These are phyloP conservation scores for Selenicereus undatus DNA, from an alignment of 148 eudicot species.

Conservation along the genomic window DNA sequence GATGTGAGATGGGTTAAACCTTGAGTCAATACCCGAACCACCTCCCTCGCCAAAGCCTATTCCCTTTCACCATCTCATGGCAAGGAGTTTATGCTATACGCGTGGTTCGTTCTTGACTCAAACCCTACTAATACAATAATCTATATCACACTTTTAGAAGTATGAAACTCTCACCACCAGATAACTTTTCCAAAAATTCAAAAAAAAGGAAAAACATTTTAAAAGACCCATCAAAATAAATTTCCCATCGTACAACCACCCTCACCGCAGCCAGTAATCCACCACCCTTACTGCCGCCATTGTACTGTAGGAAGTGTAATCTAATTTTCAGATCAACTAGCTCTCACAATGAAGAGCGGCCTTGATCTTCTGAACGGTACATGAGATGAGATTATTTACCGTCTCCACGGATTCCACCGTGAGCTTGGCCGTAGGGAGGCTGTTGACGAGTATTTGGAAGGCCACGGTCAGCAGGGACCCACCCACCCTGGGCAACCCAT, in stretches of 20 bases:
- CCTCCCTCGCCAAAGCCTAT: constrained; percentile 39
- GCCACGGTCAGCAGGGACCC: constrained; percentile 89
- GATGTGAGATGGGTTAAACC: constrained; percentile 22
- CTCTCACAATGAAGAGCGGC: constrained; percentile 71
- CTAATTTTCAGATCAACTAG: constrained; percentile 27
- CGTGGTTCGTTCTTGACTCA: constrained; percentile 99
- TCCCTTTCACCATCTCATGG: neutral
- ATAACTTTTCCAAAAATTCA: neutral
- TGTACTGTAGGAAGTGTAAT: neutral
- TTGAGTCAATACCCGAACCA: constrained; percentile 99
- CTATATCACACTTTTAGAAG: too few species aligned
- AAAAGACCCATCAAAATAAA: neutral
- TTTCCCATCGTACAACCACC: constrained; percentile 18
- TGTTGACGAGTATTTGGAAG: constrained; percentile 85
- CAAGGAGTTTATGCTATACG: constrained; percentile 32
- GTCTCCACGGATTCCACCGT: constrained; percentile 94
- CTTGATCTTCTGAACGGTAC: constrained; percentile 89
- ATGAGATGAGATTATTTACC: constrained; percentile 72
- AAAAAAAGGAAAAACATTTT: neutral
- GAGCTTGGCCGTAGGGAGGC: constrained; percentile 81
- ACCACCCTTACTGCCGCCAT: neutral
- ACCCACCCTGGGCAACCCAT: constrained; percentile 27
- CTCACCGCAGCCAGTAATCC: neutral
- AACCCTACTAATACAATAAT: constrained; percentile 24
- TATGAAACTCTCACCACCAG: too few species aligned